Base-by-base conservation (phyloP, 768 basidiomycete species). In the Trametes coccinea region DNA sequence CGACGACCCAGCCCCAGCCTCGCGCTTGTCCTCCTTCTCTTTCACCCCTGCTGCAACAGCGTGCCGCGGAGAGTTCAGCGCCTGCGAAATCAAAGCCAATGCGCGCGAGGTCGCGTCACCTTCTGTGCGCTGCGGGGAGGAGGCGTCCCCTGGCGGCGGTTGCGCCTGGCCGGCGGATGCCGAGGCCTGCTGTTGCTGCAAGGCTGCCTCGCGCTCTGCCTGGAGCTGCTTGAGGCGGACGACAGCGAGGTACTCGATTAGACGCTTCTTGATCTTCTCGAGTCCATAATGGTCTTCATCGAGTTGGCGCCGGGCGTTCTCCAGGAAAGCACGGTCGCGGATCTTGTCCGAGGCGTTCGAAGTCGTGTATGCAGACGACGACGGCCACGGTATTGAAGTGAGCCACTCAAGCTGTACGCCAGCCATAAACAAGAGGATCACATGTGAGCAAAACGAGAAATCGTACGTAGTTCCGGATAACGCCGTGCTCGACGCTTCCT, bases 231-330 rank as follows among this genome's bases (percentile, higher is more conserved):
- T 77, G 52, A 86, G 75, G 61, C 92, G 78, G 37, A 95, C 88
- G 10, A 97, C 90, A 0, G 93, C 94, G 43, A 98, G 83, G 72
- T 93, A 97, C 69, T 97, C 95, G 48, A 96, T 90, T 2, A 96
- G 74, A 9, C 95, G 81, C 64, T 91, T 88, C 80, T 97, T 98
- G 72, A 98, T 89, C 72, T 91, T 92, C 60, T 95, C 92, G 16
- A 98, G 78, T 1, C 95, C 95, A 67, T 88, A 96, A 72, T 98
- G 95, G 61, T 96, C 95, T 11, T 85, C 80, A 67, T 98, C 94
- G 8, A 98, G 84, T 70, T 92, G 93, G 22, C 78, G 78, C 27
- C 90, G 86, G 30, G 95, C 93, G 40, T 80, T 82, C 31, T 79
- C 62, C 30, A 93, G 79, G 78, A 92, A 92, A 4, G 81, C 76